Evolutionary conservation across 768 basidiomycete species (phyloP).

Genomic region (Xerocomellus dryophilus): DNA sequence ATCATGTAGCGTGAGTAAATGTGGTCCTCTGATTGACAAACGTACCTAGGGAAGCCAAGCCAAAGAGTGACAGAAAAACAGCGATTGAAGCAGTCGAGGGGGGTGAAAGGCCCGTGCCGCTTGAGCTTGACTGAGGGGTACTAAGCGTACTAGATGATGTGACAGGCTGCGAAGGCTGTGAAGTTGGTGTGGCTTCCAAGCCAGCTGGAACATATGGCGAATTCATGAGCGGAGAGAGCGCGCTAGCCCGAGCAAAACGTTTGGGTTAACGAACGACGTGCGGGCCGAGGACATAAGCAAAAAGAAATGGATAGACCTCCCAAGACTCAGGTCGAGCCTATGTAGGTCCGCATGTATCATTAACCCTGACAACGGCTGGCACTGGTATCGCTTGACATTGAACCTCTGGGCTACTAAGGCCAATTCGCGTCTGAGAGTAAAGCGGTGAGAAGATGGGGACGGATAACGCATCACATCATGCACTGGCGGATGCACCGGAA

Average conservation of each 20-base stretch:
- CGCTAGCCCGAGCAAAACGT: neutral
- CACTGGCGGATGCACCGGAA: neutral
- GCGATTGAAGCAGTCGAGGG: neutral
- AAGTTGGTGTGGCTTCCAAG: slow-evolving; percentile 8
- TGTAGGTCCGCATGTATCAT: slow-evolving; percentile 6
- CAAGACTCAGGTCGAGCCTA: neutral
- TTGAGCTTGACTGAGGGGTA: neutral
- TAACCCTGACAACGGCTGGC: slow-evolving; percentile 17
- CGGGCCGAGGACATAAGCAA: neutral
- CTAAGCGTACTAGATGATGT: neutral
- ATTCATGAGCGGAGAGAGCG: slow-evolving; percentile 5
- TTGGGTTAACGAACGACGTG: neutral
- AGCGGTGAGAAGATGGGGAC: too few species aligned
- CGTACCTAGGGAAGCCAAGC: slow-evolving; percentile 25
- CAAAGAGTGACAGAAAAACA: slow-evolving; percentile 18
- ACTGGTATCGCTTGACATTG: slow-evolving; percentile 1
- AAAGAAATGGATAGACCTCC: neutral
- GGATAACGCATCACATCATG: too few species aligned
- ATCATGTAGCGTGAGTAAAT: neutral
- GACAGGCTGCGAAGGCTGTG: neutral
- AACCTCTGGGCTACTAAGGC: too few species aligned
- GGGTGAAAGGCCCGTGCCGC: neutral
- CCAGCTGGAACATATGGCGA: slow-evolving; percentile 4
- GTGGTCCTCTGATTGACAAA: too few species aligned
- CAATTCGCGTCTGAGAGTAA: neutral